Conservation (phyloP, 257 asterid species). For the Haberlea rhodopensis region DNA sequence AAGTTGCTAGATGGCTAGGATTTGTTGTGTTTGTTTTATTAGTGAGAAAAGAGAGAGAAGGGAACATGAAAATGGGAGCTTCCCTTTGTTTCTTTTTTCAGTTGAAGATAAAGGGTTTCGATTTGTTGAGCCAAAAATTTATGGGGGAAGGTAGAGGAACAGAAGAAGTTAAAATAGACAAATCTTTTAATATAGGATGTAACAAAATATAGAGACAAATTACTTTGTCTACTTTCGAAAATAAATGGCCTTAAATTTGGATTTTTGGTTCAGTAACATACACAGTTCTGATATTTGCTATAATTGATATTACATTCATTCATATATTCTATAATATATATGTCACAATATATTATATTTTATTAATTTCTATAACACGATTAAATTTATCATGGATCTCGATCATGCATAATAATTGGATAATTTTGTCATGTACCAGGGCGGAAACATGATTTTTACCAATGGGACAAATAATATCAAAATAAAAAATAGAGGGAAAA, state of each 20-base stretch:
- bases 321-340: neutral
- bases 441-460: too few species aligned
- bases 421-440: too few species aligned
- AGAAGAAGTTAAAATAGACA: conserved; percentile 31
- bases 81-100: conserved; percentile 29
- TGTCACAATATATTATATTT: too few species aligned
- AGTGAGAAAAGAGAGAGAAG: conserved; percentile 26
- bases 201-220: conserved; percentile 31
- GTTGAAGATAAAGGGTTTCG: conserved; percentile 28
- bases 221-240: conserved; percentile 43
- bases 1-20: conserved; percentile 23
- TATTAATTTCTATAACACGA: too few species aligned
- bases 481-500: too few species aligned
- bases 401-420: too few species aligned
- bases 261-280: conserved; percentile 6
- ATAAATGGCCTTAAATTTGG: conserved; percentile 36
- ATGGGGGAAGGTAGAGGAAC: conserved; percentile 35
- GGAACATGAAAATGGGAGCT: conserved; percentile 18
- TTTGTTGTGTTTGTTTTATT: conserved; percentile 22
- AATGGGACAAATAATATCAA: too few species aligned
- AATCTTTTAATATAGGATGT: conserved; percentile 36
- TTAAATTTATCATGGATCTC: too few species aligned
- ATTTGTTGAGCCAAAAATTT: conserved; percentile 27
- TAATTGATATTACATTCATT: too few species aligned
- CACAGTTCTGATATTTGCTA: neutral